A percentile compares a stretch with the other conserved stretches of the same genome.
phyloP scores from a whole-genome alignment of 257 asterid genomes.

The Solanum megistacrolobum region DNA sequence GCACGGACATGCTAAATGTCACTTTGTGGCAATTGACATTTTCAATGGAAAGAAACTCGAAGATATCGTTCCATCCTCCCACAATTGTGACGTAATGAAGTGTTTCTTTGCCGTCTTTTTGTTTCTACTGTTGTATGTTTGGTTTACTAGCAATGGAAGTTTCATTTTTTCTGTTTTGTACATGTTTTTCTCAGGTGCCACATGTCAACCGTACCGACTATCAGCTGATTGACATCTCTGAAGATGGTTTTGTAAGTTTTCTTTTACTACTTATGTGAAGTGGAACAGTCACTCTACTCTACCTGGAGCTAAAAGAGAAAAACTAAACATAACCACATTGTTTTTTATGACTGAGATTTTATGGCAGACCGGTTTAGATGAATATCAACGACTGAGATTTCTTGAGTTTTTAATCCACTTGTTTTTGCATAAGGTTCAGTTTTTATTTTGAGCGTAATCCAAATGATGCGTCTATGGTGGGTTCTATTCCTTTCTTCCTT shows the following conservation, averaged over 20 bases:
- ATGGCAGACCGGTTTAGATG: background rate
- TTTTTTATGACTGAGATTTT: background rate
- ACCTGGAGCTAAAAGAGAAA: background rate
- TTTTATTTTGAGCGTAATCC: background rate
- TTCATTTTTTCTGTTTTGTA: background rate
- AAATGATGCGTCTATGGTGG: background rate
- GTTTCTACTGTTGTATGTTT: background rate
- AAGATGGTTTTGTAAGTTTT: constrained; percentile 76
- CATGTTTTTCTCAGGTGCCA: constrained; percentile 23
- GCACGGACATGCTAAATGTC: constrained; percentile 54
- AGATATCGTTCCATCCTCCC: constrained; percentile 45
- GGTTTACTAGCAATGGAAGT: background rate
- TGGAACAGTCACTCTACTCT: too few species aligned
- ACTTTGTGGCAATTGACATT: constrained; percentile 44
- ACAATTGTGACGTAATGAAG: constrained; percentile 37
- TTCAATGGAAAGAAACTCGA: constrained; percentile 45
- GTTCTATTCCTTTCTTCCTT: background rate
- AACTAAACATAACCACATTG: background rate
- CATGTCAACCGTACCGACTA: constrained; percentile 43
- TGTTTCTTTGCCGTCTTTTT: background rate
- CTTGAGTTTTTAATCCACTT: background rate
- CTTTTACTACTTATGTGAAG: background rate
- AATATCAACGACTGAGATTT: background rate
- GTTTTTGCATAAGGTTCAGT: background rate
- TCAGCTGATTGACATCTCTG: constrained; percentile 64